Conservation (phyloP, 2,329 filamentous ascomycete genomes). For the Magnaporthiopsis rhizophila region DNA sequence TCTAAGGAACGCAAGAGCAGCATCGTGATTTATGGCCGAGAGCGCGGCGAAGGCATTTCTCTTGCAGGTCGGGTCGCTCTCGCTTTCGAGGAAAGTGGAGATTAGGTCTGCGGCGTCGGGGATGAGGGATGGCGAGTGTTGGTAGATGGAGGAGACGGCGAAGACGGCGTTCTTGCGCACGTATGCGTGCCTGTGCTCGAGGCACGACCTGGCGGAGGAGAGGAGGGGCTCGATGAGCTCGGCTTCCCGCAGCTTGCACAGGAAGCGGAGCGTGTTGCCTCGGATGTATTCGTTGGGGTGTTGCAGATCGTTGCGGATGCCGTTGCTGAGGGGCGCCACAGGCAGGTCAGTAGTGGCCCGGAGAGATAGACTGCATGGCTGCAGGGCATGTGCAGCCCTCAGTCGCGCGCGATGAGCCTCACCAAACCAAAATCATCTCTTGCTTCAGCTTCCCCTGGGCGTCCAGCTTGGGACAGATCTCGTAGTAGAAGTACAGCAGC, state of each 20-base stretch:
- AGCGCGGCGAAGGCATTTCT: constrained; percentile 93
- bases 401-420: constrained; percentile 20
- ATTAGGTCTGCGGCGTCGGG: constrained; percentile 93
- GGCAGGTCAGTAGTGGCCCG: constrained; percentile 8
- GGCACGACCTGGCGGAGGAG: constrained; percentile 81
- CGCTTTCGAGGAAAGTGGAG: constrained; percentile 77
- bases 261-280: constrained; percentile 94
- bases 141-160: constrained; percentile 85
- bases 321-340: constrained; percentile 58
- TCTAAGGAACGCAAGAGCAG: constrained; percentile 80
- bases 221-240: constrained; percentile 95
- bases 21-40: constrained; percentile 85
- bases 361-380: not conserved
- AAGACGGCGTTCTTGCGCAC: constrained; percentile 98
- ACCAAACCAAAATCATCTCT: constrained; percentile 99
- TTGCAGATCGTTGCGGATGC: constrained; percentile 94
- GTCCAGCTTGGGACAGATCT: constrained; percentile 96
- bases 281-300: constrained; percentile 98
- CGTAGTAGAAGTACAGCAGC: constrained; percentile 97
- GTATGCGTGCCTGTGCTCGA: constrained; percentile 94
- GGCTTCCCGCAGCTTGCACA: constrained; percentile 90
- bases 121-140: constrained; percentile 84
- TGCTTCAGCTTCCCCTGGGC: constrained; percentile 91
- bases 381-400: not conserved
- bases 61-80: constrained; percentile 94